A percentile compares a stretch with the other conserved stretches of the same genome.
Conservation (phyloP, 1,139 yeast species). For the Debaryomyces sp. region DNA sequence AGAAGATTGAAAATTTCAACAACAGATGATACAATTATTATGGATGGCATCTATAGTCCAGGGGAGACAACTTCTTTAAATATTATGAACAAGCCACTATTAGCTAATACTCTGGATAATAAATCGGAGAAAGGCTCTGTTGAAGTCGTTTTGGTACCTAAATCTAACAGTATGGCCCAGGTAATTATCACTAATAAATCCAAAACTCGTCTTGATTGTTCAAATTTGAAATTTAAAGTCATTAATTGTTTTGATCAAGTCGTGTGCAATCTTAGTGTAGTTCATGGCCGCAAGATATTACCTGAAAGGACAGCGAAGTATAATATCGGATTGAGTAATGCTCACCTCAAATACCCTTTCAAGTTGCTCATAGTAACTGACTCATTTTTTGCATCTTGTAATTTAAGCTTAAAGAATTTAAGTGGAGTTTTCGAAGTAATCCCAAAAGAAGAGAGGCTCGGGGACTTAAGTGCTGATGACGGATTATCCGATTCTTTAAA, state of each 20-base stretch:
- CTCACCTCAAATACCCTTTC: constrained; percentile 42
- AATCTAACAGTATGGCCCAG: constrained; percentile 36
- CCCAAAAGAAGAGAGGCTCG: neutral
- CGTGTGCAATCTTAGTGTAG: constrained; percentile 31
- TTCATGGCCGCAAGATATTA: constrained; percentile 34
- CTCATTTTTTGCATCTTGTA: constrained; percentile 23
- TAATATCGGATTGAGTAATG: constrained; percentile 34
- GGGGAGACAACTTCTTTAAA: neutral
- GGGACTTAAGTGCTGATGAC: neutral
- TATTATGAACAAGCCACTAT: neutral
- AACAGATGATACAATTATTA: constrained; percentile 17
- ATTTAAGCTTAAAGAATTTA: constrained; percentile 30
- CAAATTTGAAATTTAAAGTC: constrained; percentile 33
- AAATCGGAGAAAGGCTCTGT: constrained; percentile 9
- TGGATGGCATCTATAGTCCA: constrained; percentile 24
- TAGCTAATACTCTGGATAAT: neutral
- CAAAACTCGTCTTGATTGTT: constrained; percentile 28
- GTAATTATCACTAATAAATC: constrained; percentile 35
- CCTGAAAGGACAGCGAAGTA: constrained; percentile 37
- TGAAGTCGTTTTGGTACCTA: constrained; percentile 31
- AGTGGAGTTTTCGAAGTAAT: constrained; percentile 21
- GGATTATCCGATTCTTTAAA: neutral
- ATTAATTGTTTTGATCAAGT: constrained; percentile 33
- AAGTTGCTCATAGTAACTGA: constrained; percentile 29
- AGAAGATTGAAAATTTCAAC: constrained; percentile 25